Evolutionary conservation across 2,329 filamentous ascomycete genomes (phyloP).

Genomic region (Fusarium sp.): DNA sequence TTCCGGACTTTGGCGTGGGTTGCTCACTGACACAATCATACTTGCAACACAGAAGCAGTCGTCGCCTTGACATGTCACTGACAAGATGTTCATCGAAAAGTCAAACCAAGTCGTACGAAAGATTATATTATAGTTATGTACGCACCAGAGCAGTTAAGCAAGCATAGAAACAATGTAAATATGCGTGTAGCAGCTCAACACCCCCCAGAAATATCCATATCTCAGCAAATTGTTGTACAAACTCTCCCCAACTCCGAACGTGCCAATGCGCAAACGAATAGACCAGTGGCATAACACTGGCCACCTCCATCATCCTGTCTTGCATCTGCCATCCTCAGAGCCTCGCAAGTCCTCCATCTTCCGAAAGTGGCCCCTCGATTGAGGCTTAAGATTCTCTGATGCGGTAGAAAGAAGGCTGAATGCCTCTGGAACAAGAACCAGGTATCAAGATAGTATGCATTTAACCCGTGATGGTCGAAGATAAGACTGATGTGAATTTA

Average conservation of each 20-base stretch:
- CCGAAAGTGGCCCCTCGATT: neutral
- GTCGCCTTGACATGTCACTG: neutral
- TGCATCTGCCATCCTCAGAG: neutral
- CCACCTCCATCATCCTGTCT: neutral
- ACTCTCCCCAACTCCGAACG: no score
- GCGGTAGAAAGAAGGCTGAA: neutral
- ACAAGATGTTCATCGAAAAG: no score
- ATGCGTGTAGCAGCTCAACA: neutral
- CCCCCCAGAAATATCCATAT: neutral
- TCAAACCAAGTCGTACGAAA: neutral
- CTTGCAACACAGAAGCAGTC: neutral
- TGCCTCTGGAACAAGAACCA: no score
- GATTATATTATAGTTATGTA: neutral
- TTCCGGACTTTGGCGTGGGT: neutral
- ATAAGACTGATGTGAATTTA: neutral
- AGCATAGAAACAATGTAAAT: neutral
- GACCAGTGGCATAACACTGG: neutral
- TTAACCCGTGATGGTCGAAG: neutral
- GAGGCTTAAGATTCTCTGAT: neutral
- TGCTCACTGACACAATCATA: neutral
- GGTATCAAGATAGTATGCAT: neutral
- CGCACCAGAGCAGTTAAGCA: no score
- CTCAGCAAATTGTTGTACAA: neutral
- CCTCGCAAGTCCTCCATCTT: neutral
- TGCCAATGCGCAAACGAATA: neutral